Evolutionary conservation across 768 basidiomycete species (phyloP).

Genomic region (Mycena olivaceomarginata): DNA sequence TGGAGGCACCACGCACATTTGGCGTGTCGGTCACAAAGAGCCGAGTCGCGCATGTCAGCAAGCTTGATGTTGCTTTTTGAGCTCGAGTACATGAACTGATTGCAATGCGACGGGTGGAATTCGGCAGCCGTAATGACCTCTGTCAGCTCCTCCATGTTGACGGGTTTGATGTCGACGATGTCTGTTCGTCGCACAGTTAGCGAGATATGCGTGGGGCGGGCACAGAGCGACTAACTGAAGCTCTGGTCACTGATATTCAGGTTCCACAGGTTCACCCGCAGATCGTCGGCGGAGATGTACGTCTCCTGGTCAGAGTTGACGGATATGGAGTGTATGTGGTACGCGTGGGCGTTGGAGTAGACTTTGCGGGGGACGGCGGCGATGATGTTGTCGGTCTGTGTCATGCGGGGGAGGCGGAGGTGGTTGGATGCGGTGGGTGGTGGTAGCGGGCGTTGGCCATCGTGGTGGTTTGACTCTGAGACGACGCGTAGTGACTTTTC

Average conservation of each 20-base stretch:
- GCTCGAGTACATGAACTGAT: slow-evolving; percentile 99
- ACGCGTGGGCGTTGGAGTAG: slow-evolving; percentile 99
- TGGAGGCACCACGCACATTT: slow-evolving; percentile 82
- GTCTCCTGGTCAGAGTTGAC: slow-evolving; percentile 99
- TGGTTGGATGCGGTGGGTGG: slow-evolving; percentile 75
- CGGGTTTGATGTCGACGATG: slow-evolving; percentile 99
- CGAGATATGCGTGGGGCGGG: background rate
- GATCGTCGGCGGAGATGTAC: slow-evolving; percentile 99
- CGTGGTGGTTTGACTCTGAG: slow-evolving; percentile 95
- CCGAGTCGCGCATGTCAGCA: slow-evolving; percentile 99
- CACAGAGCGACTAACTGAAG: slow-evolving; percentile 84
- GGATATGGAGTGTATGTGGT: slow-evolving; percentile 99
- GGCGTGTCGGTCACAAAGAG: slow-evolving; percentile 95
- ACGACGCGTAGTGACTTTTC: slow-evolving; percentile 98
- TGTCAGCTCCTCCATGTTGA: slow-evolving; percentile 99
- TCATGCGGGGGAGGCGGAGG: slow-evolving; percentile 93
- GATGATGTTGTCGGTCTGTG: slow-evolving; percentile 97
- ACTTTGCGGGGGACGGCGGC: slow-evolving; percentile 99
- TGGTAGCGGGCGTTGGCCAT: slow-evolving; percentile 83
- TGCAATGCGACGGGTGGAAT: slow-evolving; percentile 98
- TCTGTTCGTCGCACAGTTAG: slow-evolving; percentile 68
- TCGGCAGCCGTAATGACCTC: slow-evolving; percentile 99
- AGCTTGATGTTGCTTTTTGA: slow-evolving; percentile 99
- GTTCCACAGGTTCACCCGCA: slow-evolving; percentile 99
- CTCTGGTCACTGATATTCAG: slow-evolving; percentile 98